phyloP scores from a whole-genome alignment of 2,329 filamentous ascomycete species.

The Penicillium occitanis region DNA sequence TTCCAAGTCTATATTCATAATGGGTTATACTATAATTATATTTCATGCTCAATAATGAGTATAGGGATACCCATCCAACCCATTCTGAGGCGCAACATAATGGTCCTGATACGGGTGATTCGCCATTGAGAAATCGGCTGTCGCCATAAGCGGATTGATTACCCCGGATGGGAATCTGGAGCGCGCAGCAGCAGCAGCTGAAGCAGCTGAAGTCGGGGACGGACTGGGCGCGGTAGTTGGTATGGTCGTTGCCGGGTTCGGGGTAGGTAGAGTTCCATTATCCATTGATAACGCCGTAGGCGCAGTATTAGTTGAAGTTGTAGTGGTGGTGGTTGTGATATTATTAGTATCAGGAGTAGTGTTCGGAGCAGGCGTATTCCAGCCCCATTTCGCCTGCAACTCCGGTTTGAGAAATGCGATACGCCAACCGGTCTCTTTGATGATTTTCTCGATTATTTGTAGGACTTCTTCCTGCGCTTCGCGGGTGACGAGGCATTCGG shows the following conservation, averaged over 20 bases:
- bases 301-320: neutral
- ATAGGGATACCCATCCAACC: slow-evolving; percentile 31
- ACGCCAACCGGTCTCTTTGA: slow-evolving; percentile 74
- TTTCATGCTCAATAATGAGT: slow-evolving; percentile 1
- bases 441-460: slow-evolving; percentile 71
- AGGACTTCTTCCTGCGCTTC: slow-evolving; percentile 80
- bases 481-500: slow-evolving; percentile 66
- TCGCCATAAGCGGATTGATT: slow-evolving; percentile 68
- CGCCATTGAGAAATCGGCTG: slow-evolving; percentile 72
- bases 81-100: slow-evolving; percentile 67
- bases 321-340: neutral
- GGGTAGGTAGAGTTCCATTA: neutral
- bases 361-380: slow-evolving; percentile 45
- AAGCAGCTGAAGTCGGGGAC: slow-evolving; percentile 28
- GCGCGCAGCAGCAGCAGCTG: slow-evolving; percentile 28
- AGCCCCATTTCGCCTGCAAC: slow-evolving; percentile 75
- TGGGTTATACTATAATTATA: neutral
- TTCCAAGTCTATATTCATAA: neutral
- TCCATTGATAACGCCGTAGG: slow-evolving; percentile 11
- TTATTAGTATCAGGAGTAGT: neutral
- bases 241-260: neutral
- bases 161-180: slow-evolving; percentile 48
- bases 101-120: slow-evolving; percentile 79
- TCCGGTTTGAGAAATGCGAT: slow-evolving; percentile 70
- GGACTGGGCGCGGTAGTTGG: slow-evolving; percentile 26